These are phyloP conservation scores for Chloris gayana DNA, from an alignment of 176 grass and related monocot genomes.

Conservation along the genomic window DNA sequence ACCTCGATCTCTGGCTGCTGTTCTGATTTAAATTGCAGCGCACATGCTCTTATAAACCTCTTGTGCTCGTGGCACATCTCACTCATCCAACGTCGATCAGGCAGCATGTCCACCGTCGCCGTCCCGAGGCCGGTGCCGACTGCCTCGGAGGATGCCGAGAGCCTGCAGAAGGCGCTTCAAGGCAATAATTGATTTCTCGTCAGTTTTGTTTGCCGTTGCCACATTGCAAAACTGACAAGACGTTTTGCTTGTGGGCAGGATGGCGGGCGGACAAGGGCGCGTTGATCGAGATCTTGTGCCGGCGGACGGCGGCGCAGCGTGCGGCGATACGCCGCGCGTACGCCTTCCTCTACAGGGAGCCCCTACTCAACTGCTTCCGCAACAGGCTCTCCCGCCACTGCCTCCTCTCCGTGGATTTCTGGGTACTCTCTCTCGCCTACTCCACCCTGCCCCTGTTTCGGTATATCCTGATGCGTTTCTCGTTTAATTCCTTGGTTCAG, in stretches of 20 bases:
- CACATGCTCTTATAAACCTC: background rate
- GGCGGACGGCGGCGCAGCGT: slow-evolving; percentile 61
- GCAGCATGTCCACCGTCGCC: slow-evolving; percentile 50
- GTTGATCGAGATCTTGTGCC: slow-evolving; percentile 50
- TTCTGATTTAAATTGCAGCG: background rate
- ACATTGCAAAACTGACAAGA: background rate
- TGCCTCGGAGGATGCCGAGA: slow-evolving; percentile 54
- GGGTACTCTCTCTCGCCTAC: background rate
- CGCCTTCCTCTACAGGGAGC: slow-evolving; percentile 62
- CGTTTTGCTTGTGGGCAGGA: slow-evolving; percentile 30
- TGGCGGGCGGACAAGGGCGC: slow-evolving; percentile 71
- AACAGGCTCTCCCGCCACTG: slow-evolving; percentile 48
- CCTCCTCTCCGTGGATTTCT: slow-evolving; percentile 61
- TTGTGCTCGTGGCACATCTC: background rate
- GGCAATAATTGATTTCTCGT: slow-evolving; percentile 21
- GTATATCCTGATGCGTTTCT: background rate
- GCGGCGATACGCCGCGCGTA: slow-evolving; percentile 64
- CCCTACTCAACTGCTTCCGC: slow-evolving; percentile 64
- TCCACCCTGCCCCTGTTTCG: background rate
- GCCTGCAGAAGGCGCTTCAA: slow-evolving; percentile 61
- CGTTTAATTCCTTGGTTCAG: slow-evolving; percentile 5
- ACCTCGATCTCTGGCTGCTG: background rate
- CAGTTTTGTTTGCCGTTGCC: background rate
- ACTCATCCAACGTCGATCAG: background rate
- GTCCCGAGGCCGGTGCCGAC: slow-evolving; percentile 45